Evolutionary conservation across 192 early-diverging fungal genomes (phyloP), one percentile per base, ranked within the genome.

Genomic region (Umbelopsis sp.): DNA sequence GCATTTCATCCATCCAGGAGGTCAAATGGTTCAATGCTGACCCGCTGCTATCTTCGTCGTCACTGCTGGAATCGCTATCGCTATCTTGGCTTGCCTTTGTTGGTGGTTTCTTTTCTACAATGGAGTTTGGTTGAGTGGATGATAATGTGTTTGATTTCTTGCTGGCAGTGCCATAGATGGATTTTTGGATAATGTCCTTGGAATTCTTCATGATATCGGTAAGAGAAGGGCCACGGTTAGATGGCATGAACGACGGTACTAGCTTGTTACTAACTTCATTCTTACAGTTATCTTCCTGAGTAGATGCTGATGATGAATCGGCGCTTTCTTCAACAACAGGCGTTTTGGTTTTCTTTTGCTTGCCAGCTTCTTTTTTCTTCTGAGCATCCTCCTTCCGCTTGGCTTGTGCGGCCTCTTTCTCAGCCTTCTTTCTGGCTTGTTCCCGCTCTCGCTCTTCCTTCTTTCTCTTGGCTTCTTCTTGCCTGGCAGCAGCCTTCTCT

Each of bases 261-360:
- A 49, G 48, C 48, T 49, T 49, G 48, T 49, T 49, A 49, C 12
- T 49, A 21, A 49, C 20, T 49, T 49, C 48, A 49, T 49, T 49
- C 48, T 49, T 49, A 49, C 48, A 21, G 37, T 41, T 41, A 41
- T 41, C 37, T 41, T 41, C 37, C 37, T 41, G 37, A 6, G 37
- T 41, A 49, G 48, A 49, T 21, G 27, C 27, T 2, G 48, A 49
- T 49, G 48, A 49, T 4, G 48, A 49, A 10, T 21, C 20, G 6
- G 48, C 5, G 15, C 48, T 49, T 49, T 49, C 48, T 49, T 16
- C 48, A 49, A 13, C 48, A 49, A 13, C 20, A 10, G 48, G 18
- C 6, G 48, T 0, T 6, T 20, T 20, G 48, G 48, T 49, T 49
- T 49, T 49, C 5, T 49, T 49, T 49, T 49, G 48, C 37, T 10